phyloP scores from a whole-genome alignment of 129 eudicot genomes.

The Chrysanthemum makinoi region DNA sequence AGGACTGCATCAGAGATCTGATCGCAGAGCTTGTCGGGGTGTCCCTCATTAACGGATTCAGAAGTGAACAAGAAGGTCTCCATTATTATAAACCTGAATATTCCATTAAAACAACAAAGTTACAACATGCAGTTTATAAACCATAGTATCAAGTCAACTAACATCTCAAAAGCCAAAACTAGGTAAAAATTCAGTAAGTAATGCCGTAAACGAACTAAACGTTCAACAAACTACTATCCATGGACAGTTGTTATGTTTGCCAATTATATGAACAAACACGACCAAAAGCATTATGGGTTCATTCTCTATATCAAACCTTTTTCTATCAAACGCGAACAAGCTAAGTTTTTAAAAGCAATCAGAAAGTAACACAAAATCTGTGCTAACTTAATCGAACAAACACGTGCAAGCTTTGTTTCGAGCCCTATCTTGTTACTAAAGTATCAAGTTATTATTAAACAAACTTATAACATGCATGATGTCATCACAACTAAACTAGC shows the following conservation, averaged over 20 bases:
- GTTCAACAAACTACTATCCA: neutral
- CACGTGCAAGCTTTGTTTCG: too few species aligned
- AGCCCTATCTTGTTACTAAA: too few species aligned
- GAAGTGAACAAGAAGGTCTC: constrained; percentile 71
- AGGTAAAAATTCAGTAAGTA: neutral
- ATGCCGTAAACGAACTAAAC: neutral
- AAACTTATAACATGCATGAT: neutral
- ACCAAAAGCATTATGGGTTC: too few species aligned
- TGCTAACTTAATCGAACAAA: too few species aligned
- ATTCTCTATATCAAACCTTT: too few species aligned
- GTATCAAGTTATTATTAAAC: neutral
- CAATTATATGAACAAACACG: too few species aligned
- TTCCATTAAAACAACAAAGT: neutral
- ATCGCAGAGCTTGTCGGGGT: constrained; percentile 74
- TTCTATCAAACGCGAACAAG: too few species aligned
- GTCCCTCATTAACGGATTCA: constrained; percentile 76
- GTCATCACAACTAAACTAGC: too few species aligned
- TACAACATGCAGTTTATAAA: constrained; percentile 9
- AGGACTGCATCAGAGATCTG: constrained; percentile 64
- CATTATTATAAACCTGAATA: constrained; percentile 36
- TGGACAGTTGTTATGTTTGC: neutral
- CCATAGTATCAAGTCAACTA: neutral
- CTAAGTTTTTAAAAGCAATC: too few species aligned
- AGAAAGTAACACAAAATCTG: too few species aligned
- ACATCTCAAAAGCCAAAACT: constrained; percentile 3